phyloP scores from a whole-genome alignment of 768 basidiomycete species.

The Auriscalpium microsporum region DNA sequence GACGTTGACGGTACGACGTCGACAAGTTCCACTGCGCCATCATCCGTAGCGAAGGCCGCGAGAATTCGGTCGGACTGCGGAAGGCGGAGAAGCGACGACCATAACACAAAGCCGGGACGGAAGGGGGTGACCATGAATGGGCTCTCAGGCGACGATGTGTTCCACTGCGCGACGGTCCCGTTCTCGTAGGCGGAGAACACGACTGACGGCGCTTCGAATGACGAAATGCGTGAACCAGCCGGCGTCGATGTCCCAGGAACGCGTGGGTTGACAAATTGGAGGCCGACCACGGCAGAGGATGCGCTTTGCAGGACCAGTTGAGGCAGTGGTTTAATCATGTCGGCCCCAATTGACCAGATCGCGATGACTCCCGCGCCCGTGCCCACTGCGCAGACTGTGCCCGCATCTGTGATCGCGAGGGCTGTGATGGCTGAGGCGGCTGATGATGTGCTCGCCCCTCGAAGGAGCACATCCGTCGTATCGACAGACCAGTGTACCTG shows the following conservation, averaged over 20 bases:
- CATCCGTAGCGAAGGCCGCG: constrained; percentile 52
- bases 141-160: constrained; percentile 21
- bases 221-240: constrained; percentile 14
- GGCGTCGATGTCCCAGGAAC: constrained; percentile 14
- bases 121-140: constrained; percentile 36
- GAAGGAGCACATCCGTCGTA: constrained; percentile 43
- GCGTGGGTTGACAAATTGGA: constrained; percentile 33
- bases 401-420: constrained; percentile 53
- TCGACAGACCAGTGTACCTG: constrained; percentile 39
- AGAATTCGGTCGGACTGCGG: constrained; percentile 38
- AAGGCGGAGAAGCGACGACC: constrained; percentile 41
- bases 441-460: constrained; percentile 38
- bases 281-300: constrained; percentile 40
- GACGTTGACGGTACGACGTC: constrained; percentile 35
- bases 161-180: constrained; percentile 51
- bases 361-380: constrained; percentile 58
- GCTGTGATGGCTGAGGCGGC: constrained; percentile 45
- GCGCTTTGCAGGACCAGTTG: constrained; percentile 33
- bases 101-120: constrained; percentile 35
- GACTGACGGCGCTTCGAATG: constrained; percentile 16
- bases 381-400: constrained; percentile 61
- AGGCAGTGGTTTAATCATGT: constrained; percentile 28
- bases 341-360: constrained; percentile 48
- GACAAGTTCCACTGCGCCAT: constrained; percentile 57
- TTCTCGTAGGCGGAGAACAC: constrained; percentile 40